These are phyloP conservation scores for Solanum sejunctum DNA, from an alignment of 257 asterid genomes.

Conservation along the genomic window DNA sequence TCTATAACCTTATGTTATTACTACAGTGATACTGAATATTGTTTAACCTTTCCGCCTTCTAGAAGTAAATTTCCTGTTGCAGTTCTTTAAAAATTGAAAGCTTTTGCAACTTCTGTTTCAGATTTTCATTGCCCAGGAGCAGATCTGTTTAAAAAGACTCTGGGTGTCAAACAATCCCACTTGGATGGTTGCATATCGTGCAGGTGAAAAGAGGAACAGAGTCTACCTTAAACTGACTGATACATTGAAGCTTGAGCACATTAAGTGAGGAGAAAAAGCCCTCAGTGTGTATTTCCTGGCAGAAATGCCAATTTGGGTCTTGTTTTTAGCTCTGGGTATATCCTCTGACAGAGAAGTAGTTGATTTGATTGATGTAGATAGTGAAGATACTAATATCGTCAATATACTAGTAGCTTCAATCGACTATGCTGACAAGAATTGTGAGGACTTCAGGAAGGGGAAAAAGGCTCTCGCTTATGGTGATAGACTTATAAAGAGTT, in stretches of 20 bases:
- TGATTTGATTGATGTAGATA: constrained; percentile 46
- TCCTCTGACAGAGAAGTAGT: constrained; percentile 57
- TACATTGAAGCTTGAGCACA: constrained; percentile 35
- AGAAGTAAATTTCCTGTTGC: background rate
- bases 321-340: constrained; percentile 80
- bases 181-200: constrained; percentile 64
- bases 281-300: constrained; percentile 48
- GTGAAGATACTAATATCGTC: constrained; percentile 27
- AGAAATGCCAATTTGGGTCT: constrained; percentile 75
- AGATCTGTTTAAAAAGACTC: constrained; percentile 57
- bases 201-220: constrained; percentile 36
- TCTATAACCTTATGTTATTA: background rate
- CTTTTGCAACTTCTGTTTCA: constrained; percentile 15
- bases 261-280: too few relatives aligned
- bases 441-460: constrained; percentile 45
- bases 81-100: background rate
- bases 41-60: background rate
- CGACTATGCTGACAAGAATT: constrained; percentile 55
- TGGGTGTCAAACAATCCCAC: constrained; percentile 55
- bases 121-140: constrained; percentile 96
- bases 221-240: constrained; percentile 50
- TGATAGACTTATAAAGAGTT: constrained; percentile 27
- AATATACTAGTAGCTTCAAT: constrained; percentile 60
- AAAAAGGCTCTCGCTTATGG: constrained; percentile 32
- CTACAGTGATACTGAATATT: background rate